Conservation (phyloP, 1,284 basidiomycete species). For the Cryptococcus neoformans region DNA sequence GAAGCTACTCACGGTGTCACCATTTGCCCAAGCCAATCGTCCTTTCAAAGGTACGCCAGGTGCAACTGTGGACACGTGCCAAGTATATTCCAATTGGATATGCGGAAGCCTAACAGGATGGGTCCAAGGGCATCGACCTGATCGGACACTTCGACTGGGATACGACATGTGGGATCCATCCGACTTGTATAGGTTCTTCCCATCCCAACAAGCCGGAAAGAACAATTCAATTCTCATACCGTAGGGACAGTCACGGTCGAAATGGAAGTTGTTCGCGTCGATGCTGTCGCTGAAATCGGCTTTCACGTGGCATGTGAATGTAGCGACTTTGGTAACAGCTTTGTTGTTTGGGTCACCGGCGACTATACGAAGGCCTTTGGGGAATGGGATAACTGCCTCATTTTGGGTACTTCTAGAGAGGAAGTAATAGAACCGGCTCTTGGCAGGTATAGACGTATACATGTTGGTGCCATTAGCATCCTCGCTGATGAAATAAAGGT, state of each 20-base stretch:
- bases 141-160: constrained; percentile 17
- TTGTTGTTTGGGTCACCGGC: constrained; percentile 32
- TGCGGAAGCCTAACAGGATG: constrained; percentile 38
- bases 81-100: constrained; percentile 38
- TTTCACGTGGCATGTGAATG: constrained; percentile 25
- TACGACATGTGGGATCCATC: constrained; percentile 35
- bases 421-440: constrained; percentile 19
- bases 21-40: constrained; percentile 44
- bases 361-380: constrained; percentile 34
- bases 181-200: constrained; percentile 28
- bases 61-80: constrained; percentile 15
- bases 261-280: constrained; percentile 33
- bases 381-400: constrained; percentile 24
- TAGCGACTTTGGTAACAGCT: constrained; percentile 15
- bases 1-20: constrained; percentile 23
- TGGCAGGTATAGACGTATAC: constrained; percentile 12
- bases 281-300: constrained; percentile 13
- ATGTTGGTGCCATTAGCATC: neutral
- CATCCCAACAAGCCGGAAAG: constrained; percentile 42
- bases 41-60: constrained; percentile 25
- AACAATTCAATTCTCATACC: constrained; percentile 32
- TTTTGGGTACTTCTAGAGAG: constrained; percentile 18
- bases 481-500: constrained; percentile 12
- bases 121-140: constrained; percentile 29
- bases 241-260: constrained; percentile 25